These are phyloP conservation scores for Mucor ambiguus DNA, from an alignment of 371 early-diverging fungal genomes.

Conservation along the genomic window DNA sequence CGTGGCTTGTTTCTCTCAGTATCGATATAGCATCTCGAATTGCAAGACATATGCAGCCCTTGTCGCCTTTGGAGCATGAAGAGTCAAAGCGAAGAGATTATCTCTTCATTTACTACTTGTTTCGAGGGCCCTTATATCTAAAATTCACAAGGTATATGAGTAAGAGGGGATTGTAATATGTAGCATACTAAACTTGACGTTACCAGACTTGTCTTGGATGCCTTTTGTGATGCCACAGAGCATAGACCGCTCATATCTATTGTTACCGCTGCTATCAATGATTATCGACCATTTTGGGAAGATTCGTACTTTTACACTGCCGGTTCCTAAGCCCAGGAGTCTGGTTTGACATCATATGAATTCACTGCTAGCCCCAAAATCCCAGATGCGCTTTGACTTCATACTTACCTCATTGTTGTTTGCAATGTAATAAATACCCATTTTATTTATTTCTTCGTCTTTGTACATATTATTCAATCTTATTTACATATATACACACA, in stretches of 20 bases:
- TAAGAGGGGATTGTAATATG: neutral
- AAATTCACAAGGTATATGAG: constrained; percentile 35
- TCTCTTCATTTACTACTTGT: constrained; percentile 37
- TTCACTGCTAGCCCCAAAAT: neutral
- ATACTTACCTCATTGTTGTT: neutral
- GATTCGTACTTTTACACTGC: constrained; percentile 47
- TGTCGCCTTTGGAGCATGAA: constrained; percentile 37
- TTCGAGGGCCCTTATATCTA: constrained; percentile 37
- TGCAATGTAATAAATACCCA: neutral
- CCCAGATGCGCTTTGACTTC: neutral
- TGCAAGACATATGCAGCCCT: constrained; percentile 30
- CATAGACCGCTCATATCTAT: constrained; percentile 44
- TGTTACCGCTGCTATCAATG: constrained; percentile 43
- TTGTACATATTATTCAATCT: neutral
- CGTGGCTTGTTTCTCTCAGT: constrained; percentile 42
- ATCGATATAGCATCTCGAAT: constrained; percentile 35
- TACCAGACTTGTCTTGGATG: constrained; percentile 26
- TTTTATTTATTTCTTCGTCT: neutral
- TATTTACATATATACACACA: neutral
- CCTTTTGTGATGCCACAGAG: constrained; percentile 41
- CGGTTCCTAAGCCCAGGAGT: constrained; percentile 29
- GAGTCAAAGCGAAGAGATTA: constrained; percentile 39
- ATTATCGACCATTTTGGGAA: constrained; percentile 51
- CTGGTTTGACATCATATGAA: neutral
- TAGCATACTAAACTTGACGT: neutral